A percentile compares a stretch with the other conserved stretches of the same genome.
Conservation (phyloP, 768 basidiomycete species). For the Naganishia onofrii region DNA sequence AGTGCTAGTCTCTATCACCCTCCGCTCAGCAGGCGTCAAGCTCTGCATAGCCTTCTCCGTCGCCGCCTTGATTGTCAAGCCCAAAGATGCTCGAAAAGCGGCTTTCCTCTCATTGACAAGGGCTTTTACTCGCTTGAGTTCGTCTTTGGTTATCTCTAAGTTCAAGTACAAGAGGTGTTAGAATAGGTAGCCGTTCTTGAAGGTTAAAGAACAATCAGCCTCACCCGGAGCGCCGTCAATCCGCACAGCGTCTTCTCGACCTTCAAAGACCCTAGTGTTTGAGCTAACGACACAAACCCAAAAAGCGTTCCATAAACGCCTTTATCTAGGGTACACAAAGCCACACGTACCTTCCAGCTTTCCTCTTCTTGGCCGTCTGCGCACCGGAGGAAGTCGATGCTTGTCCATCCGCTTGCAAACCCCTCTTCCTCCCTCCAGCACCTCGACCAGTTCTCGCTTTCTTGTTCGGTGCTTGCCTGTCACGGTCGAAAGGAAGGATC, state of each 20-base stretch:
- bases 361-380: constrained; percentile 48
- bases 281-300: neutral
- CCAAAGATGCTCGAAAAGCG: neutral
- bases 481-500: neutral
- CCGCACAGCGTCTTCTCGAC: constrained; percentile 20
- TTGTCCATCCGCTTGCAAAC: constrained; percentile 39
- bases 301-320: neutral
- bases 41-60: constrained; percentile 8
- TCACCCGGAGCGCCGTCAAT: constrained; percentile 22
- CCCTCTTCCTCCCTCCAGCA: neutral
- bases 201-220: constrained; percentile 2
- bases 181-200: neutral
- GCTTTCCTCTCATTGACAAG: constrained; percentile 6
- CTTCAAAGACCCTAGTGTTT: constrained; percentile 25
- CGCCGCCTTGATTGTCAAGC: constrained; percentile 15
- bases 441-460: constrained; percentile 8
- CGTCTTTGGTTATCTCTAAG: constrained; percentile 12
- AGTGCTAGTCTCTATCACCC: constrained; percentile 17
- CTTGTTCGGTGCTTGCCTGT: constrained; percentile 23
- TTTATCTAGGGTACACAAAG: neutral
- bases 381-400: constrained; percentile 44
- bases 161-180: neutral
- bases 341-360: constrained; percentile 41
- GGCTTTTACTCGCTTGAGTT: constrained; percentile 15
- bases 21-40: constrained; percentile 9